phyloP scores from a whole-genome alignment of 257 asterid genomes.

The Lycium barbarum region DNA sequence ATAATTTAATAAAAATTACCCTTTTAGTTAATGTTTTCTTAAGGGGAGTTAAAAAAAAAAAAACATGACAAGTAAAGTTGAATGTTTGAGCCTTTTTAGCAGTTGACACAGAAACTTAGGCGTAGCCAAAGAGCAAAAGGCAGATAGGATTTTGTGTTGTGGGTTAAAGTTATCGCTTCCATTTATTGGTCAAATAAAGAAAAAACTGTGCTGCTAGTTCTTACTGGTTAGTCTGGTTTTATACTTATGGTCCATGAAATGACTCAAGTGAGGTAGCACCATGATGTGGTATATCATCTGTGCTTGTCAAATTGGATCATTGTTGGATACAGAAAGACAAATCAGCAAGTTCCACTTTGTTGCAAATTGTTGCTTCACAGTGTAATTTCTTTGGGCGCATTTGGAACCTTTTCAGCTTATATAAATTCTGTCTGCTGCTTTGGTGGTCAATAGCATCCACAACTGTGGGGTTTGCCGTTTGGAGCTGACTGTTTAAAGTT shows the following conservation, averaged over 20 bases:
- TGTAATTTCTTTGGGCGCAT: not conserved
- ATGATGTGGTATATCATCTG: slow-evolving; percentile 7
- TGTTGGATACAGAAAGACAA: not conserved
- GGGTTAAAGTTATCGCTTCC: not conserved
- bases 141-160: not conserved
- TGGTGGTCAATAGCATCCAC: not conserved
- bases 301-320: not conserved
- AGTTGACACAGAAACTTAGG: not conserved
- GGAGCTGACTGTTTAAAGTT: slow-evolving; percentile 13
- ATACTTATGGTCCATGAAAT: not conserved
- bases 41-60: no score
- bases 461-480: not conserved
- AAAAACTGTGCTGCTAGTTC: not conserved
- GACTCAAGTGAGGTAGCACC: not conserved
- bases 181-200: not conserved
- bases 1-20: no score
- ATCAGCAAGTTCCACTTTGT: slow-evolving; percentile 5
- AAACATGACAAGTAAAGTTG: not conserved
- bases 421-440: not conserved
- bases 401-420: slow-evolving; percentile 23
- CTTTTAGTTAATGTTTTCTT: no score
- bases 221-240: not conserved
- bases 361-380: not conserved
- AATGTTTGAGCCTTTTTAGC: not conserved
- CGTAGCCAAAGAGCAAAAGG: not conserved